phyloP scores from a whole-genome alignment of 148 eudicot genomes.

The Camellia granthamiana region DNA sequence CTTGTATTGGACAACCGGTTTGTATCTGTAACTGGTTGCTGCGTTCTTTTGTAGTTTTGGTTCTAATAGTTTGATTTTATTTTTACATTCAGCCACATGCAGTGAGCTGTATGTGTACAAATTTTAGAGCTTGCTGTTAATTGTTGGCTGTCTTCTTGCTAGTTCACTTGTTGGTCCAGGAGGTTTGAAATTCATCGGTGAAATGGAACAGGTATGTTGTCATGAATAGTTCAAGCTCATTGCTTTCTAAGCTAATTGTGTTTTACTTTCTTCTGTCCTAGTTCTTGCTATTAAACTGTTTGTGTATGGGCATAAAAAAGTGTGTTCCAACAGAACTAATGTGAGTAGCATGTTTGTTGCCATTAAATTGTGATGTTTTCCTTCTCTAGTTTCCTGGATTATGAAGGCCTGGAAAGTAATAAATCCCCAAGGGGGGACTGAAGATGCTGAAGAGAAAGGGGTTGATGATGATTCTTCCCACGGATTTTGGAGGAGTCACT shows the following conservation, averaged over 20 bases:
- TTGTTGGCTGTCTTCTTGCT: slow-evolving; percentile 96
- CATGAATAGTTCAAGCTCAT: neutral
- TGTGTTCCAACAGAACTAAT: neutral
- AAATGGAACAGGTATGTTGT: slow-evolving; percentile 87
- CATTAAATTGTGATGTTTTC: too few species aligned
- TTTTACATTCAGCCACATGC: too few species aligned
- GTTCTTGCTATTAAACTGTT: neutral
- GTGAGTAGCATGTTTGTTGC: neutral
- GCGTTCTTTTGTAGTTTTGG: too few species aligned
- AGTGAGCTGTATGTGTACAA: neutral
- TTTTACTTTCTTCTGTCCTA: neutral
- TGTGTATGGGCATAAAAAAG: neutral
- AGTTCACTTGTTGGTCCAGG: slow-evolving; percentile 98
- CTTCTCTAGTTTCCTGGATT: too few species aligned
- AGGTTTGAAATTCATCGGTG: slow-evolving; percentile 83
- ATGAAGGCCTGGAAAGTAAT: too few species aligned
- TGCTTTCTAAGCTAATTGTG: neutral
- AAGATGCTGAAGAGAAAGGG: too few species aligned
- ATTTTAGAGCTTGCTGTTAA: slow-evolving; percentile 23
- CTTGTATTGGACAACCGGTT: too few species aligned
- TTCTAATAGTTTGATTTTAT: too few species aligned
- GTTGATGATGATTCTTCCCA: too few species aligned
- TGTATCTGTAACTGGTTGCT: too few species aligned
- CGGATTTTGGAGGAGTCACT: too few species aligned
- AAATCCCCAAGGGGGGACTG: too few species aligned